Evolutionary conservation across 345 rosid genomes (phyloP).

Genomic region (Orychophragmus violaceus): DNA sequence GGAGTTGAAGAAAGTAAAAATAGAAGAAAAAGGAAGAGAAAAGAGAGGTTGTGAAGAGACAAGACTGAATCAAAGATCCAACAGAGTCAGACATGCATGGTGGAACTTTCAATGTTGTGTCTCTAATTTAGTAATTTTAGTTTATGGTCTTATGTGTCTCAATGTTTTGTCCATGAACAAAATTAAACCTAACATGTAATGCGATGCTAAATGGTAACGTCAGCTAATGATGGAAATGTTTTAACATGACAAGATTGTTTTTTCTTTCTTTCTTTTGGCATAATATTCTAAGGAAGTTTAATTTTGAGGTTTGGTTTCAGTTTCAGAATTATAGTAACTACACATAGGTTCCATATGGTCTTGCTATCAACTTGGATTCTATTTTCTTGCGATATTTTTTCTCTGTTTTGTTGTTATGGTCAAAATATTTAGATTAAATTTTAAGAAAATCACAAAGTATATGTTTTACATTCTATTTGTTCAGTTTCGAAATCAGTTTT

Average conservation of each 20-base stretch:
- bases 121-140: constrained; percentile 21
- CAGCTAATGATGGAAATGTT: not conserved
- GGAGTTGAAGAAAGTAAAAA: constrained; percentile 23
- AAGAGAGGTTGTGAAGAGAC: constrained; percentile 39
- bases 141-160: constrained; percentile 18
- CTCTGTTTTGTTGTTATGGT: not conserved
- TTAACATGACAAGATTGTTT: not conserved
- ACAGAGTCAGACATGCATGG: constrained; percentile 36
- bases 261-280: not conserved
- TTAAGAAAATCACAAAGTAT: not conserved
- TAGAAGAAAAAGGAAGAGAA: constrained; percentile 13
- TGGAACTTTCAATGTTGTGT: constrained; percentile 20
- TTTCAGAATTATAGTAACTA: not conserved
- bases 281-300: not conserved
- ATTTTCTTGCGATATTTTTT: not conserved
- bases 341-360: not conserved
- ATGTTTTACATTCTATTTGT: not conserved
- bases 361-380: not conserved
- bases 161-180: not conserved
- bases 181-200: not conserved
- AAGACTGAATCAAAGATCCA: constrained; percentile 57
- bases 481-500: not conserved
- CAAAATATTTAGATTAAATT: not conserved
- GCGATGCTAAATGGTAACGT: not conserved
- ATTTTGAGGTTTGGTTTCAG: not conserved